Base-by-base conservation (phyloP, 768 basidiomycete species). In the Neoboletus magnificus region DNA sequence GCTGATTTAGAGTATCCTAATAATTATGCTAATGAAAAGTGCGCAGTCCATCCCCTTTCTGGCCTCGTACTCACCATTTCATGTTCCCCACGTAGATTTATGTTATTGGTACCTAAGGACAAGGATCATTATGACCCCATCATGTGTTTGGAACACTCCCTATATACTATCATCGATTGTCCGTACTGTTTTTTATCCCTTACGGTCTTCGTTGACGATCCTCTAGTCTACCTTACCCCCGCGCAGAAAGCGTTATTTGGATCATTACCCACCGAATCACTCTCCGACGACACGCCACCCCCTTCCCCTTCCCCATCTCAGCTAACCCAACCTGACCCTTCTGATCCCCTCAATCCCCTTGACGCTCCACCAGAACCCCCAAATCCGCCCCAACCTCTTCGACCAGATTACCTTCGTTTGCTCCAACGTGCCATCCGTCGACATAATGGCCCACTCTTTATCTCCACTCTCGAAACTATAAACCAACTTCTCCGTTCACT, bases 121-220 rank as follows among this genome's bases (percentile, higher is more conserved):
- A 84, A 84, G 61, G 90, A 93, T 62, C 89, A 92, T 61, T 93
- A 92, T 71, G 87, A 89, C 66, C 91, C 91, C 15, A 86, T 93
- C 53, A 80, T 86, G 77, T 88, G 88, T 65, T 74, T 93, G 33
- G 87, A 90, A 73, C 77, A 79, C 56, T 80, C 85, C 12, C 71
- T 93, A 29, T 79, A 85, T 68, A 83, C 83, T 47, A 91, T 93
- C 44, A 72, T 91, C 55, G 81, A 89, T 71, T 80, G 89, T 88
- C 55, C n/a, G 68, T 61, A 32, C 82, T 3, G 0, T 66, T n/a
- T 32, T 33, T 69, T 5, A n/a, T 32, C 32, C 16, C 36, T 9
- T 12, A 13, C 54, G 6, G 20, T 45, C 22, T 23, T 37, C 39
- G 54, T 50, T 64, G 13, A 67, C 56, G 25, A 46, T 39, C 54